These are phyloP conservation scores for Periconia digitata DNA, from an alignment of 2,329 filamentous ascomycete species.

Conservation along the genomic window DNA sequence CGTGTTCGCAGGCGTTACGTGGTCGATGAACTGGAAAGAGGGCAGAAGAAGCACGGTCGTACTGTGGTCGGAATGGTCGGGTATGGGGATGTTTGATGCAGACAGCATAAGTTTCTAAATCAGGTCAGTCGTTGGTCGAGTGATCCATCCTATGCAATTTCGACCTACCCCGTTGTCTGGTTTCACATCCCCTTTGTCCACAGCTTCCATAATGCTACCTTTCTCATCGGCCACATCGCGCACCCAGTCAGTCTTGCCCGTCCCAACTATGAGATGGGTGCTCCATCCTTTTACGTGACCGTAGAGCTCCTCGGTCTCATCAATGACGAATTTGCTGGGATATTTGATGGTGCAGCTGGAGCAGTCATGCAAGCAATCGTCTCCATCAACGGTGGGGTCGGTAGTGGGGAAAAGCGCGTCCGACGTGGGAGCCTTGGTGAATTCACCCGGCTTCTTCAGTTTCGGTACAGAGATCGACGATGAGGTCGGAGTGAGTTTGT, in stretches of 20 bases:
- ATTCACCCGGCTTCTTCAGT: slow-evolving; percentile 42
- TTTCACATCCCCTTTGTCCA: slow-evolving; percentile 54
- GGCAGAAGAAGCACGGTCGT: slow-evolving; percentile 84
- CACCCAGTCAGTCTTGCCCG: slow-evolving; percentile 95
- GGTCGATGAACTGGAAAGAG: slow-evolving; percentile 78
- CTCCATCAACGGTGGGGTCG: slow-evolving; percentile 76
- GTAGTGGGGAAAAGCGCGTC: slow-evolving; percentile 72
- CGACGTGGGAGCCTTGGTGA: slow-evolving; percentile 50
- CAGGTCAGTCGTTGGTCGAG: no score
- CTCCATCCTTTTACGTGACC: slow-evolving; percentile 84
- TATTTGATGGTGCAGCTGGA: slow-evolving; percentile 76
- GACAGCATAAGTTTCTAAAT: slow-evolving; percentile 83
- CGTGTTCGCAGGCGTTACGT: slow-evolving; percentile 75
- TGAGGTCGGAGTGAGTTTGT: slow-evolving; percentile 37
- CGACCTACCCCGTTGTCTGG: slow-evolving; percentile 68
- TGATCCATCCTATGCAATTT: no score
- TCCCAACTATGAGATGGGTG: slow-evolving; percentile 88
- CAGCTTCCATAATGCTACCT: slow-evolving; percentile 59
- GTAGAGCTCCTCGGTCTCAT: slow-evolving; percentile 77
- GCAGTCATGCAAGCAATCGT: slow-evolving; percentile 88
- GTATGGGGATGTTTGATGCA: slow-evolving; percentile 86
- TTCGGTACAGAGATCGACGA: slow-evolving; percentile 35
- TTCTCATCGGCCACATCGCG: slow-evolving; percentile 82
- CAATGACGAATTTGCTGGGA: slow-evolving; percentile 71
- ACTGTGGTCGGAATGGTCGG: slow-evolving; percentile 61